Evolutionary conservation across 2,329 filamentous ascomycete genomes (phyloP), one percentile per base, ranked within the genome.

Genomic region (Neocatenulostroma microsporum): DNA sequence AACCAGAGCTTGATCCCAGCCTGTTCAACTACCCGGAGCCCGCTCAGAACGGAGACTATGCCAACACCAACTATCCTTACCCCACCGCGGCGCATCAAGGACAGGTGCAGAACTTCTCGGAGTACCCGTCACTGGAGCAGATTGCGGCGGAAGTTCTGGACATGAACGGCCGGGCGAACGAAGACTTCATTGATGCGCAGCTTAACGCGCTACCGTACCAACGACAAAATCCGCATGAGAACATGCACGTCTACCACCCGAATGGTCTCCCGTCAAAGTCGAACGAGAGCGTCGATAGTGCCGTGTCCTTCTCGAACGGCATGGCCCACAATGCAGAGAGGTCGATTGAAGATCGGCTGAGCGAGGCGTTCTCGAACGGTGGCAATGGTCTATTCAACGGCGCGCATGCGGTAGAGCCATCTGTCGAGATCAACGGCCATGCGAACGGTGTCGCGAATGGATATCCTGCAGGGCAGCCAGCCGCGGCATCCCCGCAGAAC

Each of bases 101-200:
- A 17, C 40, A 46, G 21, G n/a, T n/a, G n/a, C 13, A 46, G 10
- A 50, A 54, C 26, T 12, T 46, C 6, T 57, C 51, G 32, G 45
- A 46, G 9, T 41, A 53, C 12, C 53, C 51, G 10, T 59, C 57
- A 10, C 42, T 60, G 24, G 56, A 60, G 37, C 56, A 60, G 36
- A 57, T 60, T 27, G 57, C 57, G 2, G 58, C 47, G 24, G 56
- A 60, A 34, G 56, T 59, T 9, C 47, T 59, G 25, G 55, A 60
- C 24, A 57, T 57, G 52, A 50, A 56, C 37, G 55, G 53, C 9
- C 39, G 39, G 29, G 42, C 41, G 18, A 41, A 49, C 18, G 34
- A 37, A 10, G 49, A 48, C 35, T 48, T 44, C 18, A 43, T 42
- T 21, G 42, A 41, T 27, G 30, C 31, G 12, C 37, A 40, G 26